Conservation (phyloP, 768 basidiomycete species). For the Kwoniella mangroviensis region DNA sequence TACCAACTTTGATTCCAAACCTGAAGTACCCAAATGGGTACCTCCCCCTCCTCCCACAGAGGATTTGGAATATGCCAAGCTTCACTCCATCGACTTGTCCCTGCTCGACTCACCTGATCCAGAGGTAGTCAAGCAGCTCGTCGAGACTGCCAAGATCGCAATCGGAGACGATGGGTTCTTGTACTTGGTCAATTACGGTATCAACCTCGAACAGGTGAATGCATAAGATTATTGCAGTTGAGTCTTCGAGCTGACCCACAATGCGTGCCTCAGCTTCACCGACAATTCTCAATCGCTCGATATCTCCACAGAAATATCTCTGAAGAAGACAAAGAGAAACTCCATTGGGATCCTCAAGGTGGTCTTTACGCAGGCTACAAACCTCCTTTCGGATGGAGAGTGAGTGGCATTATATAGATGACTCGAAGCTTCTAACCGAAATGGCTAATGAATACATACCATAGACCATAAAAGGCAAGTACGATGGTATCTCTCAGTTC, state of each 20-base stretch:
- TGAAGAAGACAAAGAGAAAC: slow-evolving; percentile 29
- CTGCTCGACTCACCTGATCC: slow-evolving; percentile 28
- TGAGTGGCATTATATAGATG: slow-evolving; percentile 6
- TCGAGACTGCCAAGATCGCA: slow-evolving; percentile 24
- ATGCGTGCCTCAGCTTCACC: slow-evolving; percentile 29
- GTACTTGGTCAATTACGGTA: slow-evolving; percentile 28
- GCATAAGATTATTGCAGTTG: too few species aligned
- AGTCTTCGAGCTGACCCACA: too few species aligned
- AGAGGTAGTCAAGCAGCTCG: slow-evolving; percentile 10
- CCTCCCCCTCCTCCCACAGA: slow-evolving; percentile 15
- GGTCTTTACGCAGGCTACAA: slow-evolving; percentile 32
- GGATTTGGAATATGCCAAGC: slow-evolving; percentile 19
- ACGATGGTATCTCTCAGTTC: slow-evolving; percentile 25
- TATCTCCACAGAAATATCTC: slow-evolving; percentile 22
- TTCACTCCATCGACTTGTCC: slow-evolving; percentile 29
- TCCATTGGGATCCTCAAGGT: slow-evolving; percentile 25
- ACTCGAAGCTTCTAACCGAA: background rate
- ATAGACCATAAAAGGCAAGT: slow-evolving; percentile 20
- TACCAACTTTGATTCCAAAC: slow-evolving; percentile 17
- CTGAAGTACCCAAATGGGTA: slow-evolving; percentile 12
- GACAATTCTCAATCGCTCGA: slow-evolving; percentile 32
- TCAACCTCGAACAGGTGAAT: slow-evolving; percentile 23
- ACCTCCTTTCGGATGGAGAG: slow-evolving; percentile 23
- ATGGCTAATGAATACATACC: too few species aligned
- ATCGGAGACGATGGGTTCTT: slow-evolving; percentile 32